Evolutionary conservation across 495 filamentous ascomycete species (phyloP).

Genomic region (Penicillium nucicola): DNA sequence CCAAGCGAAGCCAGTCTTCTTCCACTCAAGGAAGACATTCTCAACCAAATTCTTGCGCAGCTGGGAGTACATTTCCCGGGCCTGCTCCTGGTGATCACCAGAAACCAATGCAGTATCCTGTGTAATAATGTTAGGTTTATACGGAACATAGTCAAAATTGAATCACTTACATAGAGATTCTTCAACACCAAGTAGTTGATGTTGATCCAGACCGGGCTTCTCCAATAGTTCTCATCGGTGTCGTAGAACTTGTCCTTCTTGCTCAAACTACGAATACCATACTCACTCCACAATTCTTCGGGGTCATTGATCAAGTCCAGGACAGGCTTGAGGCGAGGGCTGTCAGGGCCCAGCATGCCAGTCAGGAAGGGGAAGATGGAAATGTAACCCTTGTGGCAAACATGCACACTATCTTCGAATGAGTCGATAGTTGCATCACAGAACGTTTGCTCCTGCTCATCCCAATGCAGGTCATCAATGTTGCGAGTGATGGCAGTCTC

Average conservation of each 20-base stretch:
- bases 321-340: conserved; percentile 65
- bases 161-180: conserved; percentile 70
- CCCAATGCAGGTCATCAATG: conserved; percentile 93
- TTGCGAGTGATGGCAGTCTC: conserved; percentile 81
- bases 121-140: conserved; percentile 1
- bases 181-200: conserved; percentile 90
- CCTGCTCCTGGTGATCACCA: conserved; percentile 68
- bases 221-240: conserved; percentile 95
- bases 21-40: conserved; percentile 85
- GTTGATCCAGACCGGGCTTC: conserved; percentile 94
- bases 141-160: conserved; percentile 4
- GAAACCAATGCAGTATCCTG: conserved; percentile 43
- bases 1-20: conserved; percentile 94
- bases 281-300: conserved; percentile 81
- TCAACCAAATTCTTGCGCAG: conserved; percentile 83
- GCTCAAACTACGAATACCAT: conserved; percentile 84
- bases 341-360: conserved; percentile 70
- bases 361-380: conserved; percentile 91
- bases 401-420: conserved; percentile 82
- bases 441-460: conserved; percentile 70
- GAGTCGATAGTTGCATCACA: conserved; percentile 96
- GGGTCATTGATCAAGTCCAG: conserved; percentile 77
- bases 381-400: conserved; percentile 96
- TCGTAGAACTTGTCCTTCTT: conserved; percentile 78
- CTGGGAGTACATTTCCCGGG: conserved; percentile 68